Conservation (phyloP, 306 rosid species). For the Vicia faba region DNA sequence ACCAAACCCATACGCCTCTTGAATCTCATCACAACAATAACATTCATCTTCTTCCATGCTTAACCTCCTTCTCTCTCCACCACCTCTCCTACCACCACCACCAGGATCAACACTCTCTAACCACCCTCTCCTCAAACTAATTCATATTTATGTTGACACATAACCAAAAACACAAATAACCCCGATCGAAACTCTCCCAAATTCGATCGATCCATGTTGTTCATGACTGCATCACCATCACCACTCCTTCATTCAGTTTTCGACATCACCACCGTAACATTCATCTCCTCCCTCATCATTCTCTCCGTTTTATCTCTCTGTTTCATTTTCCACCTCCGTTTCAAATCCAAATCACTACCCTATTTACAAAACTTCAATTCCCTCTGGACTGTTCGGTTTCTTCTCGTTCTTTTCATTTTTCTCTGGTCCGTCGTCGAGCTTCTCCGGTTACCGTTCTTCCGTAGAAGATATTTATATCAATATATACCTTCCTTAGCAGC, state of each 20-base stretch:
- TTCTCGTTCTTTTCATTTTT: conserved; percentile 59
- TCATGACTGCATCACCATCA: conserved; percentile 41
- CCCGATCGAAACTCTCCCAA: not conserved
- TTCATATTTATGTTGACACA: not conserved
- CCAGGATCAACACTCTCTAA: conserved; percentile 36
- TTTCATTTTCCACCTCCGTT: conserved; percentile 70
- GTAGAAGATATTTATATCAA: conserved; percentile 36
- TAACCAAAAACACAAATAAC: not conserved
- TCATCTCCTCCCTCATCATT: conserved; percentile 49
- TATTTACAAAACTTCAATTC: conserved; percentile 70
- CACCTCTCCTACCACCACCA: conserved; percentile 44
- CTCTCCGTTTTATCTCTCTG: conserved; percentile 63
- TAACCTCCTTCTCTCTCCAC: conserved; percentile 49
- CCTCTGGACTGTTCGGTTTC: conserved; percentile 79
- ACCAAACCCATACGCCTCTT: conserved; percentile 17
- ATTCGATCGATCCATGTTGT: conserved; percentile 49
- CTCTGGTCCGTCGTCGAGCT: conserved; percentile 72
- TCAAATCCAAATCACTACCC: conserved; percentile 62
- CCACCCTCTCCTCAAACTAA: not conserved
- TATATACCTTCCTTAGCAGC: conserved; percentile 2
- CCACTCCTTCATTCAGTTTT: conserved; percentile 48
- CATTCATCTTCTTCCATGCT: conserved; percentile 52
- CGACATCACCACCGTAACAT: conserved; percentile 52
- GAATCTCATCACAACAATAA: not conserved
- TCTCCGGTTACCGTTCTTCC: conserved; percentile 55